Percentiles rank a stretch among this genome's conserved stretches.
phyloP scores from a whole-genome alignment of 441 rosid genomes.

The Jatropha podagrica region DNA sequence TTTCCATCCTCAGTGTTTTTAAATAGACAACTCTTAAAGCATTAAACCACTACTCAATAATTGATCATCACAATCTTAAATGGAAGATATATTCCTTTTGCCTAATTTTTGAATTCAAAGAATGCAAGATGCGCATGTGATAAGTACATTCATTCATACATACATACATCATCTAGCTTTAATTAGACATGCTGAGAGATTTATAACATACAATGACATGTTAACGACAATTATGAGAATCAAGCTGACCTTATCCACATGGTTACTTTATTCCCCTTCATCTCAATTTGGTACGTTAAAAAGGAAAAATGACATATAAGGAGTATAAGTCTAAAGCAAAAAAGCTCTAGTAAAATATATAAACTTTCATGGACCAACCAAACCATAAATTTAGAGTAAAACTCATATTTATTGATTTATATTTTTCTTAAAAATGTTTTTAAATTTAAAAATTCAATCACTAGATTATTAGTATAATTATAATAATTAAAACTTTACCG shows the following conservation, averaged over 20 bases:
- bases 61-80: not conserved
- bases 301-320: not conserved
- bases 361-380: too few relatives aligned
- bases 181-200: not conserved
- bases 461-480: too few relatives aligned
- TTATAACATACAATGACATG: not conserved
- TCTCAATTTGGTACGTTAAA: not conserved
- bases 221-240: not conserved
- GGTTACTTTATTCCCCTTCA: slow-evolving; percentile 9
- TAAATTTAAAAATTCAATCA: too few relatives aligned
- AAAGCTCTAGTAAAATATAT: too few relatives aligned
- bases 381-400: too few relatives aligned
- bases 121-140: not conserved
- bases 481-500: too few relatives aligned
- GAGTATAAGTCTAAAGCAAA: too few relatives aligned
- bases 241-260: not conserved
- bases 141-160: not conserved
- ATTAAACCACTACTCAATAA: not conserved
- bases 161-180: not conserved
- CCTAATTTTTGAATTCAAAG: slow-evolving; percentile 1
- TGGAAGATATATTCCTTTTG: slow-evolving; percentile 20
- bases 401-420: too few relatives aligned
- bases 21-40: not conserved
- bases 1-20: not conserved
- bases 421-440: too few relatives aligned